Evolutionary conservation across 495 filamentous ascomycete genomes (phyloP).

Genomic region (Lophium mytilinum): DNA sequence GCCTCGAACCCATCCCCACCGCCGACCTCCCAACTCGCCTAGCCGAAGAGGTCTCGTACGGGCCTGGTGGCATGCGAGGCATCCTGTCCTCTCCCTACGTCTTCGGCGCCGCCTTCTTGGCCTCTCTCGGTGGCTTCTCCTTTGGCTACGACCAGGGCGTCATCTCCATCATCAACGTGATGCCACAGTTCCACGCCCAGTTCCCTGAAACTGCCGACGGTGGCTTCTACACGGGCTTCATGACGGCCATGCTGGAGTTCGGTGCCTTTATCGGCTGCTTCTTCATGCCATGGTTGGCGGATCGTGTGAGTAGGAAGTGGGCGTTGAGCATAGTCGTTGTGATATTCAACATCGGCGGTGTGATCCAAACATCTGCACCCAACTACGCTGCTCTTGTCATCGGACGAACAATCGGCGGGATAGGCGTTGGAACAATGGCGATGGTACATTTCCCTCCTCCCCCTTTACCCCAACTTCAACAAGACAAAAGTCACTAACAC

Average conservation of each 20-base stretch:
- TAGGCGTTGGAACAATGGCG: conserved; percentile 42
- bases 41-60: too few species aligned
- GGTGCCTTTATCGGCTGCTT: conserved; percentile 48
- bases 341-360: conserved; percentile 48
- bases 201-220: conserved; percentile 41
- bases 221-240: conserved; percentile 51
- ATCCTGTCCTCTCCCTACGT: too few species aligned
- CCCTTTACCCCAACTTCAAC: too few species aligned
- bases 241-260: conserved; percentile 55
- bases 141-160: conserved; percentile 53
- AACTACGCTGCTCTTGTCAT: conserved; percentile 51
- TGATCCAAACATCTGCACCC: conserved; percentile 47
- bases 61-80: too few species aligned
- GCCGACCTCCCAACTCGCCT: too few species aligned
- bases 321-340: conserved; percentile 48
- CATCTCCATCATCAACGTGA: conserved; percentile 49
- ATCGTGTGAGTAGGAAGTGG: conserved; percentile 50
- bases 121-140: conserved; percentile 47
- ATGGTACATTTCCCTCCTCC: too few species aligned
- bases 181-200: conserved; percentile 47
- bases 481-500: not conserved
- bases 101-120: conserved; percentile 37
- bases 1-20: too few species aligned
- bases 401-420: conserved; percentile 53
- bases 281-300: conserved; percentile 52